Conservation (phyloP, 208 protist species). For the Leptomonas seymouri region DNA sequence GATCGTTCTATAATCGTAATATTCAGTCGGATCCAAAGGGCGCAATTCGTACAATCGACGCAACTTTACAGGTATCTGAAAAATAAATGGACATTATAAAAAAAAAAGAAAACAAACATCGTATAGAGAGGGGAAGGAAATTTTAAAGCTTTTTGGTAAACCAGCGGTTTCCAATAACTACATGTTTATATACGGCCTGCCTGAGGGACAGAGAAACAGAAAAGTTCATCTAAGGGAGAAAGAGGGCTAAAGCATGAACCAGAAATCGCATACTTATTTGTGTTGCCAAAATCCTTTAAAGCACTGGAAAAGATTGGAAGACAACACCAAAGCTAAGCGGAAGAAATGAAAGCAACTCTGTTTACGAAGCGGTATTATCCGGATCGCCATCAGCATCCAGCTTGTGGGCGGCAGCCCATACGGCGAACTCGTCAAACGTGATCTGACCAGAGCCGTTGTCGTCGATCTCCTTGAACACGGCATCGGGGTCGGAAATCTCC, state of each 20-base stretch:
- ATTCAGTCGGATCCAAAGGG: conserved; percentile 12
- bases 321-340: conserved; percentile 3
- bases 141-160: conserved; percentile 28
- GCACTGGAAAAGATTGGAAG: conserved; percentile 10
- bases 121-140: conserved; percentile 9
- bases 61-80: conserved; percentile 19
- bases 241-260: conserved; percentile 21
- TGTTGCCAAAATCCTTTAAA: conserved; percentile 5
- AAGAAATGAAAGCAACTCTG: conserved; percentile 3
- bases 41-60: conserved; percentile 10
- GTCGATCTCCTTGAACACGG: conserved; percentile 77
- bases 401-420: conserved; percentile 55
- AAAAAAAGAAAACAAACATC: conserved; percentile 29
- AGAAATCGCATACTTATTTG: conserved; percentile 16
- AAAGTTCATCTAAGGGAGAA: conserved; percentile 15
- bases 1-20: conserved; percentile 1
- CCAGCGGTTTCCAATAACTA: conserved; percentile 7
- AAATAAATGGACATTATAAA: conserved; percentile 2
- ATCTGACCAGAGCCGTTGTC: conserved; percentile 68
- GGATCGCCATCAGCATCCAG: conserved; percentile 60
- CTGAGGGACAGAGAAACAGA: conserved; percentile 19
- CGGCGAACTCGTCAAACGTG: conserved; percentile 82
- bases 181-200: conserved; percentile 4
- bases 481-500: conserved; percentile 52
- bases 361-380: conserved; percentile 33